phyloP scores from a whole-genome alignment of 768 basidiomycete species.

The Macrocybe gigantea region DNA sequence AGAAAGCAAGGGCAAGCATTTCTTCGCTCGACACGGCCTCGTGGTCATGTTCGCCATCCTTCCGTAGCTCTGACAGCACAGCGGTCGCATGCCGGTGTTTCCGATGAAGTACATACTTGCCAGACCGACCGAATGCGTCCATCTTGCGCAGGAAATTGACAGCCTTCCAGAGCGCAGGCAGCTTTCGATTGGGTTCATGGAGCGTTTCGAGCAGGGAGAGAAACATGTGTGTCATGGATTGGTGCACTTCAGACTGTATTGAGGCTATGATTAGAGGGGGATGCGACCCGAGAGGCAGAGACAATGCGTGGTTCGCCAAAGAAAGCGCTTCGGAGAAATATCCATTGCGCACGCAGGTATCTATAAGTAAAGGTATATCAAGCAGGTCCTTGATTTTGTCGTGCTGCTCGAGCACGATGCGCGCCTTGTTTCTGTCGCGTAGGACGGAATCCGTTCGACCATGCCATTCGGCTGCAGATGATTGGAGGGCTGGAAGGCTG shows the following conservation, averaged over 20 bases:
- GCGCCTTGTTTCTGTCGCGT: constrained; percentile 66
- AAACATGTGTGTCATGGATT: constrained; percentile 68
- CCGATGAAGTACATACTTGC: constrained; percentile 1
- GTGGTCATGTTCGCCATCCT: constrained; percentile 14
- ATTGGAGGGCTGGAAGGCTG: constrained; percentile 74
- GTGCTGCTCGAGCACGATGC: constrained; percentile 87
- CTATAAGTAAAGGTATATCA: constrained; percentile 85
- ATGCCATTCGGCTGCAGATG: constrained; percentile 65
- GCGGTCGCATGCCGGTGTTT: neutral
- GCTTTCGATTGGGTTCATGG: constrained; percentile 76
- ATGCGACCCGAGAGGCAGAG: constrained; percentile 37
- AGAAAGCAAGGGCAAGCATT: constrained; percentile 82
- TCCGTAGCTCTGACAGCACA: neutral
- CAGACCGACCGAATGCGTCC: constrained; percentile 45
- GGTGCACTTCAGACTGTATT: constrained; percentile 60
- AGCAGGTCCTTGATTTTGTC: constrained; percentile 90
- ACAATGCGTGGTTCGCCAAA: constrained; percentile 64
- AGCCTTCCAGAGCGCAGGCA: constrained; percentile 87
- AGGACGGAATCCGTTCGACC: constrained; percentile 71
- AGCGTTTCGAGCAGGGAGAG: constrained; percentile 72
- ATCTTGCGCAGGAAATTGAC: constrained; percentile 83
- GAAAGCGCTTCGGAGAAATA: constrained; percentile 91
- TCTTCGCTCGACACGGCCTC: constrained; percentile 44
- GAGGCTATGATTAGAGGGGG: constrained; percentile 51
- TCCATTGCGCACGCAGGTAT: constrained; percentile 89